Evolutionary conservation across 768 basidiomycete genomes (phyloP), one percentile per base, ranked within the genome.

Genomic region (Psilocybe cubensis): DNA sequence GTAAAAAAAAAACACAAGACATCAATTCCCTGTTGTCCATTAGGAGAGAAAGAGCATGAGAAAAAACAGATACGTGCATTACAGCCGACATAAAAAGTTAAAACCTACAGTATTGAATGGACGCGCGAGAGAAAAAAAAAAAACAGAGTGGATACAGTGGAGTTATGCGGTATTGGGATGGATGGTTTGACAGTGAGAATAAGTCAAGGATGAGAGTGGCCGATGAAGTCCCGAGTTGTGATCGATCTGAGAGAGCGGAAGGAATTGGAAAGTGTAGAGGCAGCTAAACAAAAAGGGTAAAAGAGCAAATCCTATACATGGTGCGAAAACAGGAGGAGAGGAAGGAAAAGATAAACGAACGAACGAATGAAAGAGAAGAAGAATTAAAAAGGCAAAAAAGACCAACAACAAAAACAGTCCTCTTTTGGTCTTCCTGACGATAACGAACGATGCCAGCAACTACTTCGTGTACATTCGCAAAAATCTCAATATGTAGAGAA

Each of bases 11-110:
- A 11, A 38, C 35, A n/a, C 35, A 14, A 0, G 35, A 38, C 7
- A 38, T 38, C 31, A 8, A 33, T n/a, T n/a, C 31, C 31, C 8
- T 33, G 31, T 0, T 33, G 31, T 42, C 41, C 7, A 21, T 14
- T n/a, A 21, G 8, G 17, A n/a, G 20, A n/a, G 41, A 25, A 21
- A 21, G n/a, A n/a, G n/a, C n/a, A 44, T 44, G 42, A 21, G 20
- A 29, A 31, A n/a, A 10, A 7, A 11, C n/a, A 48, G 17, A 27
- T 23, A 11, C 4, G 11, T 35, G 28, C 38, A 49, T 49, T 50
- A 57, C 50, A 21, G n/a, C 21, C 9, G 43, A 51, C 51, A 57
- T 43, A 57, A n/a, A n/a, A n/a, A n/a, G n/a, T n/a, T n/a, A n/a
- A 24, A 20, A 51, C 27, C 49, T 33, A 43, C 47, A 11, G 33